Evolutionary conservation across 148 eudicot species (phyloP).

Genomic region (Silene uniflora): DNA sequence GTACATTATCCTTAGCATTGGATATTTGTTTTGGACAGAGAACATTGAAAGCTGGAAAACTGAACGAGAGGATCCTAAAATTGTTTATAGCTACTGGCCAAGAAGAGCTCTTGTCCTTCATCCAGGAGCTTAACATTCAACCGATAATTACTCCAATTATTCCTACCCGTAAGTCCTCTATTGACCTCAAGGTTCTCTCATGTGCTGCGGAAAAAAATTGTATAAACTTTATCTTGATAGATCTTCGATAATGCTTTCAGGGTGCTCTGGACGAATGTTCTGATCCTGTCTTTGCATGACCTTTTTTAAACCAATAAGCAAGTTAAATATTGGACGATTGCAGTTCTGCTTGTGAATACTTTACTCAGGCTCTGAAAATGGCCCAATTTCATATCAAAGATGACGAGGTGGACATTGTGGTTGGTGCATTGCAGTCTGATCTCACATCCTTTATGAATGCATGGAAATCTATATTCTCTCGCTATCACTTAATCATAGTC

Average conservation of each 20-base stretch:
- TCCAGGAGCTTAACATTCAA: conserved; percentile 67
- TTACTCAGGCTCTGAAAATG: conserved; percentile 31
- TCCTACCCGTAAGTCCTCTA: conserved; percentile 70
- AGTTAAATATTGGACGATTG: conserved; percentile 1
- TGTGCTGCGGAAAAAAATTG: neutral
- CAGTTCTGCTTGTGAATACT: conserved; percentile 11
- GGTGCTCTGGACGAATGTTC: conserved; percentile 62
- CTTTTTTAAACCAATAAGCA: neutral
- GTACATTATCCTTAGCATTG: neutral
- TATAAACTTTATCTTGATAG: conserved; percentile 5
- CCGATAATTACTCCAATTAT: conserved; percentile 62
- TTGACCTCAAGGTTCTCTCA: neutral
- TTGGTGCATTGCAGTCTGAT: conserved; percentile 69
- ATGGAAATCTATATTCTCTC: conserved; percentile 71
- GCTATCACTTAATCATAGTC: conserved; percentile 75
- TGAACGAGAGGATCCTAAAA: conserved; percentile 79
- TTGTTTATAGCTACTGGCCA: conserved; percentile 72
- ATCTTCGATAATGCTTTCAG: conserved; percentile 34
- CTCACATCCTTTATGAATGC: conserved; percentile 83
- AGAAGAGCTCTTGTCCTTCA: conserved; percentile 70
- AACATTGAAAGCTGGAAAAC: conserved; percentile 91
- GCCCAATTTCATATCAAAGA: conserved; percentile 47
- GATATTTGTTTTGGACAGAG: conserved; percentile 41
- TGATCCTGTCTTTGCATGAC: conserved; percentile 32
- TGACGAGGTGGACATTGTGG: conserved; percentile 77